Base-by-base conservation (phyloP, 1,284 basidiomycete genomes). In the Ustilago curta region DNA sequence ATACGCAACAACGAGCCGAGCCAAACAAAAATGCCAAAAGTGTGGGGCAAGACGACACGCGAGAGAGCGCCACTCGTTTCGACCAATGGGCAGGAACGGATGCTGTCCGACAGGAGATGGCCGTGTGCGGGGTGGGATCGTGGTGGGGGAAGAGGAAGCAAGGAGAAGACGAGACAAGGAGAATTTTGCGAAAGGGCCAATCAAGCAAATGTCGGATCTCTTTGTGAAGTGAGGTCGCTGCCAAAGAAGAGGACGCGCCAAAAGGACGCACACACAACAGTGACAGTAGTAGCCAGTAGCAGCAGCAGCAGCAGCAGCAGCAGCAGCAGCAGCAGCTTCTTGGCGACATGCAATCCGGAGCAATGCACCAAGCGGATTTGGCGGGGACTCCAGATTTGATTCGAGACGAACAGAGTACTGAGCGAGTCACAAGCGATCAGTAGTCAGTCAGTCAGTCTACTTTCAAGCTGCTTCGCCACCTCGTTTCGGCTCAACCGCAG, bases 391-490 rank as follows among this genome's bases (percentile, higher is more conserved):
- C 12, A 51, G 35, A 51, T 25, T 51, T 12, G 8, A 16, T 21
- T 21, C 19, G 1, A 7, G 35, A 39, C 25, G 45, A 23, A 11
- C 31, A 14, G 12, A 25, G 49, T 9, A 19, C 31, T 8, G 11
- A 18, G 49, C 21, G 35, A 51, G 35, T 37, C 49, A 39, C 49
- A 37, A 50, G 32, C 49, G 49, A 50, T n/a, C n/a, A n/a, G n/a
- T n/a, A n/a, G n/a, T n/a, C n/a, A n/a, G n/a, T n/a, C n/a, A n/a
- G n/a, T n/a, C n/a, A n/a, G 27, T 47, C 27, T 47, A 8, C 8
- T 7, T 29, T 8, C 11, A 23, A 4, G 42, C 21, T 25, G 27
- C 42, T 23, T 44, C 25, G 45, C 45, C 45, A 47, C 45, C 35
- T 25, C 21, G n/a, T 8, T 25, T 47, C 16, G 45, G 29, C n/a